phyloP scores from a whole-genome alignment of 257 asterid species.

The Lavandula angustifolia region DNA sequence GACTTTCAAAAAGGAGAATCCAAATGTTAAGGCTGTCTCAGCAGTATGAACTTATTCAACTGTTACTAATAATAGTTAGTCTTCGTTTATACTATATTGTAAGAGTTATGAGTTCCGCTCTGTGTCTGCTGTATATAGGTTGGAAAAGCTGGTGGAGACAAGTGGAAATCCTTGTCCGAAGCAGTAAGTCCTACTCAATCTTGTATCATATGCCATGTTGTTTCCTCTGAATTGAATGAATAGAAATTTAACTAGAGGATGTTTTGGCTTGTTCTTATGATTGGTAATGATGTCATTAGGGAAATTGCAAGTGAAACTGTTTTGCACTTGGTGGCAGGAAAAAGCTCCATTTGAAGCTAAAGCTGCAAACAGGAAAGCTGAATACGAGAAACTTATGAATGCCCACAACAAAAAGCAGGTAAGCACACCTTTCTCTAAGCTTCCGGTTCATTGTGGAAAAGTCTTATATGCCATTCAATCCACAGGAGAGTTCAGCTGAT shows the following conservation, averaged over 20 bases:
- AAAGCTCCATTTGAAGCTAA: slow-evolving; percentile 96
- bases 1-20: slow-evolving; percentile 91
- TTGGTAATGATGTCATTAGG: background rate
- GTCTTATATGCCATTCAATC: too few species aligned
- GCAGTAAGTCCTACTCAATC: slow-evolving; percentile 58
- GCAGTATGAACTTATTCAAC: slow-evolving; percentile 58
- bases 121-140: slow-evolving; percentile 56
- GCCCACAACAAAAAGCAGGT: slow-evolving; percentile 94
- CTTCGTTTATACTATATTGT: slow-evolving; percentile 11
- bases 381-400: slow-evolving; percentile 74
- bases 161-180: slow-evolving; percentile 81
- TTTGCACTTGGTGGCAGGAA: slow-evolving; percentile 53
- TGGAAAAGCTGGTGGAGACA: slow-evolving; percentile 97
- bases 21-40: slow-evolving; percentile 82
- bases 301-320: too few species aligned
- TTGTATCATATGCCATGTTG: background rate
- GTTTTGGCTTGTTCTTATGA: background rate
- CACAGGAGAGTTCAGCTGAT: slow-evolving; percentile 85
- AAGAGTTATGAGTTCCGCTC: slow-evolving; percentile 10
- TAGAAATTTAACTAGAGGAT: background rate
- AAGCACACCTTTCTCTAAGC: background rate
- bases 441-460: background rate
- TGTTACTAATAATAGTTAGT: slow-evolving; percentile 1
- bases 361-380: slow-evolving; percentile 82
- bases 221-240: background rate